These are phyloP conservation scores for Parathielavia appendiculata DNA, from an alignment of 495 filamentous ascomycete genomes.

Conservation along the genomic window DNA sequence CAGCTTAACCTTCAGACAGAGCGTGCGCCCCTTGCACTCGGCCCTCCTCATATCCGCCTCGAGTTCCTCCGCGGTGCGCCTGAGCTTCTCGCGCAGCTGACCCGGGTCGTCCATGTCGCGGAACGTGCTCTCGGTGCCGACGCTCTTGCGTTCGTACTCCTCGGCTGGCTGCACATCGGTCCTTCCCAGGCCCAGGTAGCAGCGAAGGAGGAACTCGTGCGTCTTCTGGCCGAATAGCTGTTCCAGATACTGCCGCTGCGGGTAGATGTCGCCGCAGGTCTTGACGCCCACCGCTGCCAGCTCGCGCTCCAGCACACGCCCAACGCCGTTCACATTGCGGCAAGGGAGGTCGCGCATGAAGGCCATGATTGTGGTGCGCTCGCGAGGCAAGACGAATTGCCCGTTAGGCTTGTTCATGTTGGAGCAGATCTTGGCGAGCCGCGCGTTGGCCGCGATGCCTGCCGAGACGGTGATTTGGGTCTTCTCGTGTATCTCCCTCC, in stretches of 20 bases:
- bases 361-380: constrained; percentile 65
- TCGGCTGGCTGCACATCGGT: constrained; percentile 83
- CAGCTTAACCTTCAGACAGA: constrained; percentile 89
- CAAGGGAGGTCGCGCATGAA: constrained; percentile 82
- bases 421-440: constrained; percentile 88
- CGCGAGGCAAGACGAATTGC: constrained; percentile 69
- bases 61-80: constrained; percentile 74
- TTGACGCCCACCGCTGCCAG: constrained; percentile 80
- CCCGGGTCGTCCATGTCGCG: constrained; percentile 65
- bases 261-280: constrained; percentile 85
- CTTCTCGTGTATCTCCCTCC: constrained; percentile 67
- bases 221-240: constrained; percentile 88
- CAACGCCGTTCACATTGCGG: constrained; percentile 89
- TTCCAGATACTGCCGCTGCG: constrained; percentile 61
- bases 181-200: constrained; percentile 82
- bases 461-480: constrained; percentile 88
- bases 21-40: constrained; percentile 80
- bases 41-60: constrained; percentile 78
- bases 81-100: constrained; percentile 71
- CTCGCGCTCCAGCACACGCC: constrained; percentile 90
- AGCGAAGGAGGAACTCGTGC: constrained; percentile 76
- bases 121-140: constrained; percentile 93
- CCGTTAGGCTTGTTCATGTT: constrained; percentile 97
- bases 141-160: constrained; percentile 85
- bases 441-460: constrained; percentile 88